Percentiles rank a stretch among this genome's conserved stretches.
phyloP scores from a whole-genome alignment of 805 yeast species.

The Kuraishia ogatae region DNA sequence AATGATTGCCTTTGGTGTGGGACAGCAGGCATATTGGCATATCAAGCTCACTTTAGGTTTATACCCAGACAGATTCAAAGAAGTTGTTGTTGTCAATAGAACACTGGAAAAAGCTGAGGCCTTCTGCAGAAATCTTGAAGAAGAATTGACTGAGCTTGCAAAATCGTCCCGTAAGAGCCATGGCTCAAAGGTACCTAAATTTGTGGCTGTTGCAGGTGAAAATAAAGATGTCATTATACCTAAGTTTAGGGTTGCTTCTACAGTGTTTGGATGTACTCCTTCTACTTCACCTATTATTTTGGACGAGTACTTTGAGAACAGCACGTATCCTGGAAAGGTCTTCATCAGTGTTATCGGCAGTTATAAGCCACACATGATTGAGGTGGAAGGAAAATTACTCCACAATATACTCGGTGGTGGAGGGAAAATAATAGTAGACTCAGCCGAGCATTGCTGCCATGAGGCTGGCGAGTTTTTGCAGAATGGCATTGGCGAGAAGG shows the following conservation, averaged over 20 bases:
- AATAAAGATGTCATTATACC: conserved; percentile 10
- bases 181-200: neutral
- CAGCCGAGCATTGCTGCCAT: conserved; percentile 40
- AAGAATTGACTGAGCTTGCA: conserved; percentile 19
- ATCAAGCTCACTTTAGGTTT: conserved; percentile 30
- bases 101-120: conserved; percentile 29
- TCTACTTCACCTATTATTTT: conserved; percentile 39
- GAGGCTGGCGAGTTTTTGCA: conserved; percentile 64
- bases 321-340: conserved; percentile 21
- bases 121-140: conserved; percentile 17
- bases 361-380: conserved; percentile 60
- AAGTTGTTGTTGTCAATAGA: conserved; percentile 39
- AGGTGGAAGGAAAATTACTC: conserved; percentile 31
- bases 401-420: conserved; percentile 14
- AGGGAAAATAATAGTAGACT: conserved; percentile 48
- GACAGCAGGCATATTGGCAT: conserved; percentile 63
- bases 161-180: conserved; percentile 12
- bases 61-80: conserved; percentile 26
- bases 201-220: conserved; percentile 9
- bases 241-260: conserved; percentile 28
- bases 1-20: conserved; percentile 45
- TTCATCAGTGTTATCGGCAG: conserved; percentile 58
- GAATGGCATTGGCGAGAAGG: conserved; percentile 25
- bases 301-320: conserved; percentile 4
- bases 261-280: conserved; percentile 56